Evolutionary conservation across 345 rosid species (phyloP), one percentile per base, ranked within the genome.

Genomic region (Eucalyptus erythrocorys): DNA sequence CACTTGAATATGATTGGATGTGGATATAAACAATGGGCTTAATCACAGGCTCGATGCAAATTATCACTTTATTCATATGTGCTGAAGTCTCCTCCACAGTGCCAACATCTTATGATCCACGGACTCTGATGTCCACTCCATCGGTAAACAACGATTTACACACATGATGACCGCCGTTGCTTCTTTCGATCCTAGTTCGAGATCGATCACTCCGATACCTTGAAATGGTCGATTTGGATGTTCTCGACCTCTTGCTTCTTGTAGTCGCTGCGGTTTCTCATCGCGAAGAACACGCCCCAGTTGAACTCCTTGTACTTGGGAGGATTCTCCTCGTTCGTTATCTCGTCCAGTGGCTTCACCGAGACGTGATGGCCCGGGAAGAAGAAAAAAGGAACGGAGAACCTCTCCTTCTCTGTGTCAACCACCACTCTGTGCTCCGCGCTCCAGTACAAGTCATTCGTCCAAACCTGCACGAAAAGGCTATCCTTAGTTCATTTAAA

Each of bases 371-470:
- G 93, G 12, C 94, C 71, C 4, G 94, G 94, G 88, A 13, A 49
- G 87, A 94, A 90, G 93, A 93, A 93, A 45, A 64, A 92, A 1
- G 95, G 93, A 59, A 92, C 71, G 3, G 96, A 92, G 90, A 92
- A 92, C 57, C 96, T 93, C 90, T 93, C 94, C 88, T 79, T 90
- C 57, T 92, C 90, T 22, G 91, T 81, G 88, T 93, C 93, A 91
- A 92, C 94, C 88, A 89, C 87, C 13, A 89, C 94, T 66, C 93
- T 91, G 64, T 93, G 94, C 89, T 94, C 95, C 82, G 90, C 95
- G 80, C 95, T 94, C 59, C 87, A 89, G 40, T 93, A 94, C 15
- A 88, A 82, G 16, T 94, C 95, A 71, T 94, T 94, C 87, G 93
- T 94, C 94, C 94, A 94, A 22, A 91, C 94, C 95, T 93, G 61